Evolutionary conservation across 2,329 filamentous ascomycete species (phyloP).

Genomic region (Rasamsonia emersonii): DNA sequence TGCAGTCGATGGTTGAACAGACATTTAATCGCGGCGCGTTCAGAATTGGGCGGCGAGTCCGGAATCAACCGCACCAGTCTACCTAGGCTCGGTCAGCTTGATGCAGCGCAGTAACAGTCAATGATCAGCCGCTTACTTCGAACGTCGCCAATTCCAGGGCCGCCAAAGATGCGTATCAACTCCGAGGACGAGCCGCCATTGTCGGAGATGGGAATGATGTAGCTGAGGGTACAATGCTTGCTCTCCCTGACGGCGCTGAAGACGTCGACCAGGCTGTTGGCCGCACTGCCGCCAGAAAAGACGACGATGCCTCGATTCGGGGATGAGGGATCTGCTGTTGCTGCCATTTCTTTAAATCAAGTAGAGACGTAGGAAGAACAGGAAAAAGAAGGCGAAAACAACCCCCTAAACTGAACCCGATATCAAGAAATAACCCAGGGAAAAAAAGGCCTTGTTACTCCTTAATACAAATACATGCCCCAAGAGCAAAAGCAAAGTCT

Average conservation of each 20-base stretch:
- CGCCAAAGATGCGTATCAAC: slow-evolving; percentile 87
- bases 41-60: slow-evolving; percentile 47
- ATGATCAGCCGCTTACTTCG: slow-evolving; percentile 48
- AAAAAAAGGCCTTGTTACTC: too few relatives aligned
- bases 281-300: slow-evolving; percentile 88
- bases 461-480: too few relatives aligned
- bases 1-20: slow-evolving; percentile 85
- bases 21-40: slow-evolving; percentile 65
- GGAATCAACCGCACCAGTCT: slow-evolving; percentile 88
- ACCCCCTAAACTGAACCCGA: too few relatives aligned
- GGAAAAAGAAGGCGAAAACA: too few relatives aligned
- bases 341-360: too few relatives aligned
- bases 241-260: slow-evolving; percentile 60
- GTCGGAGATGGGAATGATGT: slow-evolving; percentile 91
- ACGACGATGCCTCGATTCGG: slow-evolving; percentile 58
- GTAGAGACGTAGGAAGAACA: too few relatives aligned
- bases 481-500: too few relatives aligned
- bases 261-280: slow-evolving; percentile 86
- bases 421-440: too few relatives aligned
- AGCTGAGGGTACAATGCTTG: slow-evolving; percentile 62
- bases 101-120: background rate
- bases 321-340: too few relatives aligned
- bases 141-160: slow-evolving; percentile 75
- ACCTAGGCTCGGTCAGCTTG: slow-evolving; percentile 41
- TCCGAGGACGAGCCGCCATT: slow-evolving; percentile 93